Conservation (phyloP, 2,329 filamentous ascomycete genomes). For the Colletotrichum chrysophilum region DNA sequence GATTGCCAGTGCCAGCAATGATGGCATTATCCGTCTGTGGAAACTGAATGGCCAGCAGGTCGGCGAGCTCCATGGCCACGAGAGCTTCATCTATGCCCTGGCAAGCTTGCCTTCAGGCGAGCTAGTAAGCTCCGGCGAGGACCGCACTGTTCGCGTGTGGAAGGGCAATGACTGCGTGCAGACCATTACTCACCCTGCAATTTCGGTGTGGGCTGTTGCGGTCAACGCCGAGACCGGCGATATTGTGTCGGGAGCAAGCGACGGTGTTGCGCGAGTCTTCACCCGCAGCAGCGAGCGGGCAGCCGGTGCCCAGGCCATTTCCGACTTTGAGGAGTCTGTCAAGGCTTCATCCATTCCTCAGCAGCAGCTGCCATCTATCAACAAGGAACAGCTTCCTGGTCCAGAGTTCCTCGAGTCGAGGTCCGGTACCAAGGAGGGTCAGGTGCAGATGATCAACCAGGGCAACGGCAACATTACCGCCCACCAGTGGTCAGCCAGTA, state of each 20-base stretch:
- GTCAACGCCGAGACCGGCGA: constrained; percentile 83
- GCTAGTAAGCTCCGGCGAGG: constrained; percentile 89
- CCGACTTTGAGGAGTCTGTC: constrained; percentile 82
- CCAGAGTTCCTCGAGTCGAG: constrained; percentile 85
- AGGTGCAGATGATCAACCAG: constrained; percentile 90
- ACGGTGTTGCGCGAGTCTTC: constrained; percentile 85
- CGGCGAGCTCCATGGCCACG: constrained; percentile 83
- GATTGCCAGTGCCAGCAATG: constrained; percentile 95
- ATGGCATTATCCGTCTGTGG: constrained; percentile 88
- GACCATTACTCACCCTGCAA: constrained; percentile 95
- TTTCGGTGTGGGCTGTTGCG: constrained; percentile 95
- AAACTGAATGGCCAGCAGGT: constrained; percentile 79
- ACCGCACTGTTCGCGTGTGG: constrained; percentile 93
- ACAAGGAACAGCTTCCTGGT: constrained; percentile 90
- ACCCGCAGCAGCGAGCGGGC: constrained; percentile 72
- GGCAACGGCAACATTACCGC: constrained; percentile 82
- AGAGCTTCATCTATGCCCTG: constrained; percentile 93
- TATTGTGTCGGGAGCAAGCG: constrained; percentile 92
- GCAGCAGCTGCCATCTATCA: constrained; percentile 81
- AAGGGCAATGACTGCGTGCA: constrained; percentile 82
- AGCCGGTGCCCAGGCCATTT: constrained; percentile 71
- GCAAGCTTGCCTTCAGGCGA: constrained; percentile 81
- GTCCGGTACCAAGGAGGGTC: constrained; percentile 92
- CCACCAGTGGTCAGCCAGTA: constrained; percentile 80
- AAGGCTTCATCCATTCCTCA: constrained; percentile 86